Percentiles rank a stretch among this genome's conserved stretches.
Evolutionary conservation across 768 basidiomycete genomes (phyloP).

Genomic region (Kwoniella sp.): DNA sequence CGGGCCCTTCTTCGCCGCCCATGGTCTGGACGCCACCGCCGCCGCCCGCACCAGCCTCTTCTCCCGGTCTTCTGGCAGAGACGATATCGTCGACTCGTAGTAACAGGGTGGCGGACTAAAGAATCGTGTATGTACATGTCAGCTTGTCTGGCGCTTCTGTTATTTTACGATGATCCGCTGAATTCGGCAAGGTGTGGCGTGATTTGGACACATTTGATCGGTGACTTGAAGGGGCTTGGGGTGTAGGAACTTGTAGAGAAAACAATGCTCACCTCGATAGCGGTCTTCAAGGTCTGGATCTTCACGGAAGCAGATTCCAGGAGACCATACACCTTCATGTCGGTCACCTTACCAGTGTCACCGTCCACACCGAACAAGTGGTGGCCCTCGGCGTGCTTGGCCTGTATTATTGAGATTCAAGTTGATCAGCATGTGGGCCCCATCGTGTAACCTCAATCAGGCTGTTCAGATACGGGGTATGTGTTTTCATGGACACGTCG

Average conservation of each 20-base stretch:
- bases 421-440: background rate
- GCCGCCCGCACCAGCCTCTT: slow-evolving; percentile 45
- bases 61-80: slow-evolving; percentile 48
- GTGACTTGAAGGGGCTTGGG: no score
- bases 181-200: background rate
- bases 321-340: slow-evolving; percentile 92
- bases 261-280: slow-evolving; percentile 71
- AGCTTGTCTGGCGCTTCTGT: no score
- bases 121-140: background rate
- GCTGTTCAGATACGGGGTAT: no score
- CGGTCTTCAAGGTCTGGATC: slow-evolving; percentile 96
- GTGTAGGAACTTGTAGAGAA: background rate
- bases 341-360: slow-evolving; percentile 90
- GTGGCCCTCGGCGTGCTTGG: slow-evolving; percentile 91
- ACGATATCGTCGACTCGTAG: slow-evolving; percentile 93
- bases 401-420: slow-evolving; percentile 60
- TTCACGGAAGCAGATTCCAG: slow-evolving; percentile 97
- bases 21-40: slow-evolving; percentile 55
- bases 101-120: slow-evolving; percentile 80
- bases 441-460: background rate
- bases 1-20: slow-evolving; percentile 48
- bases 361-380: slow-evolving; percentile 93
- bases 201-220: no score
- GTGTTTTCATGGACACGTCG: background rate
- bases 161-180: no score